phyloP scores from a whole-genome alignment of 140 eudicot genomes.

The Anethum foeniculum region DNA sequence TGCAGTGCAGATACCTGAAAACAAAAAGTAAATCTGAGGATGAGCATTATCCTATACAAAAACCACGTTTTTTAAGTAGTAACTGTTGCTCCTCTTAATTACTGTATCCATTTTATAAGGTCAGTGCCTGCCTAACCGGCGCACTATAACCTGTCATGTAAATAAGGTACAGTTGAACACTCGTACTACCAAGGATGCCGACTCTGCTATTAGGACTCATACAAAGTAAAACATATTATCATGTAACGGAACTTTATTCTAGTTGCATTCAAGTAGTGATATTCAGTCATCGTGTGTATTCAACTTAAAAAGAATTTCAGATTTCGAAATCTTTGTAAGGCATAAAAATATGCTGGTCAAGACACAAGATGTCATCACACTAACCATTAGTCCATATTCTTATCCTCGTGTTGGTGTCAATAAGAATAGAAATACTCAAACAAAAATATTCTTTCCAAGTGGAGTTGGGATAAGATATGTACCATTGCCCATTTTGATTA shows the following conservation, averaged over 20 bases:
- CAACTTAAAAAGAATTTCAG: conserved; percentile 3
- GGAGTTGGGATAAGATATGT: conserved; percentile 15
- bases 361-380: conserved; percentile 6
- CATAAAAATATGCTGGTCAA: conserved; percentile 18
- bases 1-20: conserved; percentile 79
- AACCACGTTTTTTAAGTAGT: neutral
- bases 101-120: neutral
- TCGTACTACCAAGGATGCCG: neutral
- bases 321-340: conserved; percentile 5
- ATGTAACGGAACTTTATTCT: neutral
- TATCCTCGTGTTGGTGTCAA: conserved; percentile 15
- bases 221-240: neutral
- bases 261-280: neutral
- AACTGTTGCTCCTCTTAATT: neutral
- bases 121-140: neutral
- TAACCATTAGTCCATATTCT: neutral
- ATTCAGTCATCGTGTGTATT: neutral
- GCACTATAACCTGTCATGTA: neutral
- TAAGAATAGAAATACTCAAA: conserved; percentile 20
- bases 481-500: conserved; percentile 19
- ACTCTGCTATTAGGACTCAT: neutral
- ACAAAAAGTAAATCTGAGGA: neutral
- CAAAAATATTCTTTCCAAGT: conserved; percentile 9
- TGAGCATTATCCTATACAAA: neutral
- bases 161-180: neutral